phyloP scores from a whole-genome alignment of 2,329 filamentous ascomycete genomes.

The Verticillium longisporum region DNA sequence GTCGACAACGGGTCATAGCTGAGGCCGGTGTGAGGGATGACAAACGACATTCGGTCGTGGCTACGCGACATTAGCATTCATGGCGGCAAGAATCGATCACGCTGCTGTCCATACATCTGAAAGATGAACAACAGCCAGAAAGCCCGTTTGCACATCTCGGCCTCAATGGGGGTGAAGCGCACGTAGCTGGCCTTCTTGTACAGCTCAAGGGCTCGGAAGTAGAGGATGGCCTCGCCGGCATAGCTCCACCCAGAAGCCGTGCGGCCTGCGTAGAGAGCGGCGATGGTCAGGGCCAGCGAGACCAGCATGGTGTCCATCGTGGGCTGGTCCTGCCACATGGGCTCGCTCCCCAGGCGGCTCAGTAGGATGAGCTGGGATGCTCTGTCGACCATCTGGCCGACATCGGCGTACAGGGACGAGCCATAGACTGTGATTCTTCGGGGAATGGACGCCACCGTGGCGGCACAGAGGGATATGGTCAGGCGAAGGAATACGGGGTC shows the following conservation, averaged over 20 bases:
- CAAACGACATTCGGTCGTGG: conserved; percentile 13
- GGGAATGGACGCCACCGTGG: conserved; percentile 15
- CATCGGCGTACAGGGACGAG: neutral
- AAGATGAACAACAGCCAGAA: conserved; percentile 18
- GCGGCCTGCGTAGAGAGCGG: neutral
- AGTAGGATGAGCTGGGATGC: neutral
- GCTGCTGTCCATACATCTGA: conserved; percentile 11
- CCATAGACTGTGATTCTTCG: conserved; percentile 10
- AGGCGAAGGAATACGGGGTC: conserved; percentile 14
- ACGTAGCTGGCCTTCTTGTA: neutral
- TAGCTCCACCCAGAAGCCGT: neutral
- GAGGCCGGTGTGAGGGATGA: conserved; percentile 12
- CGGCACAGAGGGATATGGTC: conserved; percentile 14
- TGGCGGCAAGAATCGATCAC: no score
- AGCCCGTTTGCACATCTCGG: conserved; percentile 15
- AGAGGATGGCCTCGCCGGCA: neutral
- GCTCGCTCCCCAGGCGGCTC: neutral
- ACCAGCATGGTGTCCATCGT: neutral
- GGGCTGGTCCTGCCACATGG: neutral
- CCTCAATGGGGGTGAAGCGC: conserved; percentile 1
- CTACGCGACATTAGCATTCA: neutral
- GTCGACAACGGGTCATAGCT: conserved; percentile 13
- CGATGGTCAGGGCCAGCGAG: neutral
- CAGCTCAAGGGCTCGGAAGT: neutral
- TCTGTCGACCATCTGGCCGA: conserved; percentile 1